Evolutionary conservation across 2,329 filamentous ascomycete genomes (phyloP).

Genomic region (Eurotiales sp.): DNA sequence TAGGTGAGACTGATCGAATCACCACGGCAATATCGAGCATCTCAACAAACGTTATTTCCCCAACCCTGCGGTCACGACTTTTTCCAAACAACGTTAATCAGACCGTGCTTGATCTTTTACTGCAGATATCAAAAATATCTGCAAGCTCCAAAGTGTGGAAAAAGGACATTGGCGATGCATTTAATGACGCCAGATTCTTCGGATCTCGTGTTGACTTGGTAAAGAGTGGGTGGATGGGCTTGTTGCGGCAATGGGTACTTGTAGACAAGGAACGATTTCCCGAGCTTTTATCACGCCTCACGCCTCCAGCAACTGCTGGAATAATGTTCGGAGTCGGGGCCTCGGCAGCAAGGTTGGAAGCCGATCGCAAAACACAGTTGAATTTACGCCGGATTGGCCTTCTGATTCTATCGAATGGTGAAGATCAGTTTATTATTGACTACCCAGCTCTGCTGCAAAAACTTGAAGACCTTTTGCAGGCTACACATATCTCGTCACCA

Average conservation of each 20-base stretch:
- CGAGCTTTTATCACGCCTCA: constrained; percentile 74
- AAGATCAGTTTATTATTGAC: constrained; percentile 77
- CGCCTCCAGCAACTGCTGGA: constrained; percentile 83
- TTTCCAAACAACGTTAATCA: constrained; percentile 82
- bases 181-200: constrained; percentile 87
- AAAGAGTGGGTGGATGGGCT: constrained; percentile 71
- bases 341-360: constrained; percentile 87
- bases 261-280: constrained; percentile 84
- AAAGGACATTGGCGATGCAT: constrained; percentile 86
- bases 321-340: constrained; percentile 99
- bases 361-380: constrained; percentile 86
- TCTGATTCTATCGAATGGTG: constrained; percentile 69
- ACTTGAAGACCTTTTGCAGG: constrained; percentile 77
- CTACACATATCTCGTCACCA: constrained; percentile 83
- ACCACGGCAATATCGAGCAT: constrained; percentile 73
- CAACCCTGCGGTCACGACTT: constrained; percentile 74
- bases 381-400: constrained; percentile 80
- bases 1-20: constrained; percentile 83
- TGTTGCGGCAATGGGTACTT: constrained; percentile 78
- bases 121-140: constrained; percentile 71
- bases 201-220: constrained; percentile 63
- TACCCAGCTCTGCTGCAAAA: constrained; percentile 73
- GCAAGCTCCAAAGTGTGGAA: constrained; percentile 87
- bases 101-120: constrained; percentile 67
- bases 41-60: constrained; percentile 76